Base-by-base conservation (phyloP, 768 basidiomycete species). In the Boletus rex-veris region DNA sequence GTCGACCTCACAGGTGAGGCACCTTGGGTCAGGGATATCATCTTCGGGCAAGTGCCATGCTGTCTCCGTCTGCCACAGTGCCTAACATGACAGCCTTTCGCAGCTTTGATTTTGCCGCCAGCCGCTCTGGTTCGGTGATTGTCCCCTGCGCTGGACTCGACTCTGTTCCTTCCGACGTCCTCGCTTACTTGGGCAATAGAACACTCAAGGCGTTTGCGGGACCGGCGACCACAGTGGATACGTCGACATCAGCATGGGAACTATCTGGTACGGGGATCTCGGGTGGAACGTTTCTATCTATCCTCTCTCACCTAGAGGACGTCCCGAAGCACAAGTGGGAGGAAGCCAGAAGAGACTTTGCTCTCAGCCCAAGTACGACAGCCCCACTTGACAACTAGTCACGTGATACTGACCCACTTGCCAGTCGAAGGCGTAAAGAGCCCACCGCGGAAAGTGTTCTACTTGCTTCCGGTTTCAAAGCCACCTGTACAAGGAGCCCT, bases 1-100 rank as follows among this genome's bases (percentile, higher is more conserved):
- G 83, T 92, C 26, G 95, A 98, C 69, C 74, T 94, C 33, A 83
- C 87, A 2, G 87, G 88, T 8, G 92, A 95, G 67, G 71, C 78
- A 0, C 71, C 75, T 3, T 93, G 86, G 83, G 78, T 88, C 43
- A 73, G 71, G 55, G 72, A 82, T 14, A 85, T 91, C 46, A 82
- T 90, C 44, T 33, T 71, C 28, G 65, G 78, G 86, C 83, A 58
- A 62, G 83, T 73, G 31, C 24, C 44, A 50, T 45, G 52, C 18
- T 48, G 15, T 48, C 43, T 62, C 48, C 51, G 39, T 53, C 39
- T 26, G 9, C 35, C 31, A 38, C 40, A 41, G 36, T 48, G 40
- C 33, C 46, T 58, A 45, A 54, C 55, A 51, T 42, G 58, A 62
- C 49, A 49, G 62, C 33, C 51, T 53, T 45, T 37, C 35, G 16